Conservation (phyloP, 768 basidiomycete species). For the Chalciporus sphaerocephalus region DNA sequence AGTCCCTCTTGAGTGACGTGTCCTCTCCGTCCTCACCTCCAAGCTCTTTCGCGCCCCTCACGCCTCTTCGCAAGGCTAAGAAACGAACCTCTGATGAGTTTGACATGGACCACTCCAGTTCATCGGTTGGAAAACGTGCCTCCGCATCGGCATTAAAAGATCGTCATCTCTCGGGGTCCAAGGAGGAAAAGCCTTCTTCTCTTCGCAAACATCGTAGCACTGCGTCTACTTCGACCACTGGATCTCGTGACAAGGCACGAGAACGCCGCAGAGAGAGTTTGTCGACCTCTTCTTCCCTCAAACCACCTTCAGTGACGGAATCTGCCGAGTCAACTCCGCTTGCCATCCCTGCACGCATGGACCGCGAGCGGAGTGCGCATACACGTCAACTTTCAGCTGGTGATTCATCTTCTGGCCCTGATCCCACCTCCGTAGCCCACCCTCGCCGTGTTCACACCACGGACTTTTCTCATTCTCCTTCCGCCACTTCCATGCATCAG, state of each 20-base stretch:
- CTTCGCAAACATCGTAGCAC: conserved; percentile 71
- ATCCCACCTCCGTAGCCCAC: conserved; percentile 39
- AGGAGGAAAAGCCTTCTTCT: conserved; percentile 48
- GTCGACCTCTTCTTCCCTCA: conserved; percentile 38
- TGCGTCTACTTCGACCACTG: conserved; percentile 44
- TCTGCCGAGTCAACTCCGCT: conserved; percentile 22
- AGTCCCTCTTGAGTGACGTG: conserved; percentile 27
- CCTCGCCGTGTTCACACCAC: conserved; percentile 62
- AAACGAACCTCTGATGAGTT: conserved; percentile 82
- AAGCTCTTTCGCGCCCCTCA: conserved; percentile 50
- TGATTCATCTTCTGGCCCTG: conserved; percentile 59
- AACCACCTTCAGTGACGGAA: conserved; percentile 7
- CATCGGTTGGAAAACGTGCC: conserved; percentile 50
- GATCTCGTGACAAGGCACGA: conserved; percentile 43
- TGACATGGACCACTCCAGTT: conserved; percentile 68
- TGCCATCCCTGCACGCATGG: conserved; percentile 19
- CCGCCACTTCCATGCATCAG: conserved; percentile 84
- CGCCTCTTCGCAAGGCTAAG: conserved; percentile 50
- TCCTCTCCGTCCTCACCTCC: conserved; percentile 49
- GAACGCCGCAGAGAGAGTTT: conserved; percentile 54
- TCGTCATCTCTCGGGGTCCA: conserved; percentile 24
- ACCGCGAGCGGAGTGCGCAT: conserved; percentile 43
- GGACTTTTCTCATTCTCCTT: conserved; percentile 89
- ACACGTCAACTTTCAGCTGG: conserved; percentile 64
- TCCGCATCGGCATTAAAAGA: conserved; percentile 30